phyloP scores from a whole-genome alignment of 257 asterid species.

The Solanum medicagineum region DNA sequence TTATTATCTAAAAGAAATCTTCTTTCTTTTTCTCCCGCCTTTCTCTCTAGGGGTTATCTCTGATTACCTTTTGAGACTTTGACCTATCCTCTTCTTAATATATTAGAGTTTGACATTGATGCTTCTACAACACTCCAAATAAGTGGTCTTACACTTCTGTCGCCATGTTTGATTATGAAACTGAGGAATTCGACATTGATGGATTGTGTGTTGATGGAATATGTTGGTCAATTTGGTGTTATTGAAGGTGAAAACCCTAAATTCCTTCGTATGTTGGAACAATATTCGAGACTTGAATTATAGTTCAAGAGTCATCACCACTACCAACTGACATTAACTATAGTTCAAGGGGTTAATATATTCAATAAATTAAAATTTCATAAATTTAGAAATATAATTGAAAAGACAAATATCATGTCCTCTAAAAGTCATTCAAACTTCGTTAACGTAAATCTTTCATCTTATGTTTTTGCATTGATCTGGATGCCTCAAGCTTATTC shows the following conservation, averaged over 20 bases:
- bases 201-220: slow-evolving; percentile 47
- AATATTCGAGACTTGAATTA: slow-evolving; percentile 32
- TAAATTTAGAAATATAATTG: no score
- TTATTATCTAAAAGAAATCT: background rate
- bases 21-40: background rate
- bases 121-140: slow-evolving; percentile 5
- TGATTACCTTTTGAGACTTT: background rate
- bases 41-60: background rate
- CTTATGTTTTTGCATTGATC: no score
- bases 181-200: slow-evolving; percentile 29
- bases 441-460: no score
- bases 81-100: background rate
- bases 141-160: slow-evolving; percentile 31
- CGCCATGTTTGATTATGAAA: slow-evolving; percentile 32
- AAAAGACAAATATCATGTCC: no score
- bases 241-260: slow-evolving; percentile 33
- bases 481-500: background rate
- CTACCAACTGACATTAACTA: no score
- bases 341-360: no score
- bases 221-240: slow-evolving; percentile 28
- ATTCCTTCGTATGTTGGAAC: slow-evolving; percentile 51
- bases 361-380: no score
- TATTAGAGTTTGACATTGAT: background rate
- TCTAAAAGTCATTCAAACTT: no score
- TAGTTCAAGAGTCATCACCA: no score